Base-by-base conservation (phyloP, 2,329 filamentous ascomycete genomes). In the Lasiodiplodia sp. region DNA sequence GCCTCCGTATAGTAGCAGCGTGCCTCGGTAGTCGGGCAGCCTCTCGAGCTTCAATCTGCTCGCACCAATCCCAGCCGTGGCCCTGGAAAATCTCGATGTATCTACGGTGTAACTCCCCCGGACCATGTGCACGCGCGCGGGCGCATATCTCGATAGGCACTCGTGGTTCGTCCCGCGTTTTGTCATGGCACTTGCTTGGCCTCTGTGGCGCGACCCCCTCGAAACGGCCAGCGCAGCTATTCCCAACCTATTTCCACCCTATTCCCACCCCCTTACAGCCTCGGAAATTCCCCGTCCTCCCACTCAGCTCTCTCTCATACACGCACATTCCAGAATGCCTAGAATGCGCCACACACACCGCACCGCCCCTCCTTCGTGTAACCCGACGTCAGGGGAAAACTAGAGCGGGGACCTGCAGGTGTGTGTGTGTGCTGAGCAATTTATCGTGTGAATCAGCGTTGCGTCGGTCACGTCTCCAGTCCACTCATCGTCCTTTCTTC, bases 61-160 rank as follows among this genome's bases (percentile, higher is more conserved):
- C 18, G 16, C 53, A 5, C 53, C 28, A 21, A 21, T 21, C 37
- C 18, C 21, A 12, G 10, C 14, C 34, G 37, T 11, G 12, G 23
- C n/a, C 37, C 37, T 60, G 21, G 21, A 37, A 37, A 23, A 37
- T n/a, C 21, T 64, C 60, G 60, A 64, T 64, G 60, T 64, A 64
- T 64, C 60, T 64, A 51, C 60, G 60, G 60, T 64, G 60, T 64
- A 52, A 64, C 60, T 64, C 44, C 57, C 57, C 16, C 40, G 40
- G 40, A 47, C 40, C 40, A 47, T 47, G 40, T n/a, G 23, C 38
- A 47, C 38, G 40, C 16, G 23, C 60, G 34, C 60, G 47, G 44
- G 60, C 47, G 40, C 40, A 64, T 64, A 52, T 64, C 60, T 64
- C 60, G 60, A 64, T 64, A 52, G 44, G 28, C 60, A 47, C 44